These are phyloP conservation scores for Adansonia grandidieri DNA, from an alignment of 441 rosid species.

Conservation along the genomic window DNA sequence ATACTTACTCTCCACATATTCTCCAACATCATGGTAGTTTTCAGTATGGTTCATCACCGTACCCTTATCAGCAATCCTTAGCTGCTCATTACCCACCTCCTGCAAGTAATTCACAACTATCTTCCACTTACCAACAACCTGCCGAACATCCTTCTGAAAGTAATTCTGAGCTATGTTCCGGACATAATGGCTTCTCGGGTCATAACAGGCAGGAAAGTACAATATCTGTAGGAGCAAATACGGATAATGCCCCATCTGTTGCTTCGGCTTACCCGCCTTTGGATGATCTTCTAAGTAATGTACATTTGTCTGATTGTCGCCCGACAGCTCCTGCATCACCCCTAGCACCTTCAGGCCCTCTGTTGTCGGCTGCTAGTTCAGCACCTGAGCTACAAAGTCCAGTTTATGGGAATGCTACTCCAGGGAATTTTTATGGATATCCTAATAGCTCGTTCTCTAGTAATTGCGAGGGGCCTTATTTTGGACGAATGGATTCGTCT, in stretches of 20 bases:
- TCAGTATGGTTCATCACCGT: conserved; percentile 45
- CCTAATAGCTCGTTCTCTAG: conserved; percentile 68
- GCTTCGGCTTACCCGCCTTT: conserved; percentile 52
- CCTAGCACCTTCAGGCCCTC: conserved; percentile 42
- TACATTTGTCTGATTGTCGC: conserved; percentile 48
- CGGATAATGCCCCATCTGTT: conserved; percentile 31
- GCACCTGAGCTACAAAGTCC: conserved; percentile 33
- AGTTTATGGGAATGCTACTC: conserved; percentile 42
- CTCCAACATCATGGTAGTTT: conserved; percentile 53
- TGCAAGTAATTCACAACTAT: conserved; percentile 42
- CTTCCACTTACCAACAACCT: conserved; percentile 46
- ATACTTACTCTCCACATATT: conserved; percentile 41
- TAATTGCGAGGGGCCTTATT: conserved; percentile 48
- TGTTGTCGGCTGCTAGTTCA: conserved; percentile 31
- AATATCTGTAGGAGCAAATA: conserved; percentile 25
- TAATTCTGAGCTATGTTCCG: conserved; percentile 37
- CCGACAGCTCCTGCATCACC: conserved; percentile 48
- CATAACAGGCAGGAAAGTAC: conserved; percentile 56
- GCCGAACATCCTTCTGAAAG: conserved; percentile 40
- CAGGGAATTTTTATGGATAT: conserved; percentile 56
- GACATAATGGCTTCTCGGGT: conserved; percentile 40
- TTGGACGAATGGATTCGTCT: conserved; percentile 50
- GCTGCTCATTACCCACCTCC: conserved; percentile 35
- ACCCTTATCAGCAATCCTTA: conserved; percentile 43
- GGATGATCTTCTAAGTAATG: conserved; percentile 51